A percentile compares a stretch with the other conserved stretches of the same genome.
Conservation (phyloP, 805 yeast genomes). For the Starmera caribaea region DNA sequence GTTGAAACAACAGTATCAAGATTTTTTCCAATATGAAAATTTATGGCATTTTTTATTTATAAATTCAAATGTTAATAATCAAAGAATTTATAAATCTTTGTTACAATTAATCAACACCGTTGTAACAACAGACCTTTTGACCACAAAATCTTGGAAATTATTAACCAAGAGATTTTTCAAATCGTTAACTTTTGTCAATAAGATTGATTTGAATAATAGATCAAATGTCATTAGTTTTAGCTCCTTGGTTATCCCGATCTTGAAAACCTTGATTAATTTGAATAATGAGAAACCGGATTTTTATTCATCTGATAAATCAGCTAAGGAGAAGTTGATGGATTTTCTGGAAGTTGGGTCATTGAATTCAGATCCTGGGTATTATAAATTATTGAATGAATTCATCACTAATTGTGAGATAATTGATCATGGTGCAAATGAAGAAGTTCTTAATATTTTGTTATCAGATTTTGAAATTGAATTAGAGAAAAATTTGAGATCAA, state of each 20-base stretch:
- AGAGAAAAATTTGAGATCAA: conserved; percentile 19
- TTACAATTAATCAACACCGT: conserved; percentile 28
- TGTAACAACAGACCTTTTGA: conserved; percentile 13
- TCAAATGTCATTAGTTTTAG: conserved; percentile 33
- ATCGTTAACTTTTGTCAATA: conserved; percentile 21
- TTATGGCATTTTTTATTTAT: conserved; percentile 34
- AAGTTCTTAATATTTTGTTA: conserved; percentile 21
- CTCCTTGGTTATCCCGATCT: conserved; percentile 34
- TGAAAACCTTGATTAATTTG: conserved; percentile 36
- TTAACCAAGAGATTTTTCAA: conserved; percentile 23
- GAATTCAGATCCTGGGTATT: conserved; percentile 42
- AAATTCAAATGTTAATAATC: conserved; percentile 25
- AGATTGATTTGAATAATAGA: conserved; percentile 16
- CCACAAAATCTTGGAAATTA: conserved; percentile 20
- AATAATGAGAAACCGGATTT: conserved; percentile 38
- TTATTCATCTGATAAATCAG: conserved; percentile 44
- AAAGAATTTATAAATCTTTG: conserved; percentile 31
- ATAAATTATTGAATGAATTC: conserved; percentile 18
- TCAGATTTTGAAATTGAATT: conserved; percentile 18
- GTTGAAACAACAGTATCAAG: conserved; percentile 17
- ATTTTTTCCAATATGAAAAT: conserved; percentile 30
- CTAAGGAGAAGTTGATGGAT: conserved; percentile 33
- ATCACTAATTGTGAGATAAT: conserved; percentile 9
- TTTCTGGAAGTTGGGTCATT: conserved; percentile 46
- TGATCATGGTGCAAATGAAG: conserved; percentile 9